Evolutionary conservation across 805 yeast genomes (phyloP), one percentile per base, ranked within the genome.

Genomic region (Kodamaea hsintzibuensis): DNA sequence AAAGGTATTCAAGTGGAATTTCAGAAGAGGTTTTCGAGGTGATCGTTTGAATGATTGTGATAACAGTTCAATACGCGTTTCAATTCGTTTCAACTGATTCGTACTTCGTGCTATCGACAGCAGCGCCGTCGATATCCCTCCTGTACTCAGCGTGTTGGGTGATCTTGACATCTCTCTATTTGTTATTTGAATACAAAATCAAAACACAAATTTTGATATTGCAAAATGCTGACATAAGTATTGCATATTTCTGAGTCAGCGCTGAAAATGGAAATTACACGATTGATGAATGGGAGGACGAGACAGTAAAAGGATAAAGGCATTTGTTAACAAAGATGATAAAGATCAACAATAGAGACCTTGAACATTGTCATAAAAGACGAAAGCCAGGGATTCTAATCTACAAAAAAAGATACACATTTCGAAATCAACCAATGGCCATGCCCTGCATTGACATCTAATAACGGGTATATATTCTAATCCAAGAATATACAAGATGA

Each of bases 11-110:
- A 19, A 53, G 33, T 47, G 58, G 42, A 58, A 50, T 18, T 55
- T 58, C n/a, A 58, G 50, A 7, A 61, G 54, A 1, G 64, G 64
- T 27, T 54, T 57, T 17, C 64, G 44, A 17, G 48, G 48, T 4
- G 48, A 45, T 16, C 38, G 6, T 43, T 35, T 50, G 48, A 50
- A 51, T 7, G 49, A 27, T 17, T 51, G 27, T 7, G 52, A 42
- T 5, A 63, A 61, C 35, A 58, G 56, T 54, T 63, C 63, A 17
- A 63, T 58, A 18, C 66, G 51, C n/a, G 57, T 57, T 48, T 63
- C 68, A 16, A 63, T 63, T 16, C 57, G 53, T 42, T 62, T 60
- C 38, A 64, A 58, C 27, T 37, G 25, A 25, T 47, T 37, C 7
- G 49, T 33, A 13, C 42, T 16, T 47, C 60, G 64, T 39, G 50